These are phyloP conservation scores for Pythium guiyangense DNA, from an alignment of 352 stramenopile species.

Conservation along the genomic window DNA sequence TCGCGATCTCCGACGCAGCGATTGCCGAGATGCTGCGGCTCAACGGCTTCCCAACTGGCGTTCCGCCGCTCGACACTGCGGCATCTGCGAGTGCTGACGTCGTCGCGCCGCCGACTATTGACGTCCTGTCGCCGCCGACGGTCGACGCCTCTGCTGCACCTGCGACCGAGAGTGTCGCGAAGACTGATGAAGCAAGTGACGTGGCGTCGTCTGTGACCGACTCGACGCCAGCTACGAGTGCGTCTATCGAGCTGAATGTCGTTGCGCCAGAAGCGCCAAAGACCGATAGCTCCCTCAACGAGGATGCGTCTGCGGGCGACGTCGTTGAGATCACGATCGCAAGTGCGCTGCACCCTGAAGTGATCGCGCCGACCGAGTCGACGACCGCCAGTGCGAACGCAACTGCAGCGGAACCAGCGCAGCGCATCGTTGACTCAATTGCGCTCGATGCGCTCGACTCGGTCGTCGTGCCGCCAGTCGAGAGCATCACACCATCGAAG, in stretches of 20 bases:
- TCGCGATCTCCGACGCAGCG: not conserved
- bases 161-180: not conserved
- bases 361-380: constrained; percentile 3
- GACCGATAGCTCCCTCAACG: not conserved
- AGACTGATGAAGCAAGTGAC: not conserved
- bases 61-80: not conserved
- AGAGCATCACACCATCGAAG: not conserved
- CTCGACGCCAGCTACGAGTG: not conserved
- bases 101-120: not conserved
- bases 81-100: not conserved
- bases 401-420: not conserved
- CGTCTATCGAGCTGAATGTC: not conserved
- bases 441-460: not conserved
- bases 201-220: not conserved
- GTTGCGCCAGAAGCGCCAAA: not conserved
- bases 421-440: not conserved
- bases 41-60: constrained; percentile 3
- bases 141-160: not conserved
- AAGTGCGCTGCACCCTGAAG: constrained; percentile 6
- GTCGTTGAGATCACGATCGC: constrained; percentile 12
- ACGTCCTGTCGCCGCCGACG: not conserved
- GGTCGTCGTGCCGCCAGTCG: too few relatives aligned
- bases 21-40: constrained; percentile 11
- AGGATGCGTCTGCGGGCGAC: not conserved
- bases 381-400: not conserved